Evolutionary conservation across 768 basidiomycete species (phyloP).

Genomic region (Multifurca ochricompacta): DNA sequence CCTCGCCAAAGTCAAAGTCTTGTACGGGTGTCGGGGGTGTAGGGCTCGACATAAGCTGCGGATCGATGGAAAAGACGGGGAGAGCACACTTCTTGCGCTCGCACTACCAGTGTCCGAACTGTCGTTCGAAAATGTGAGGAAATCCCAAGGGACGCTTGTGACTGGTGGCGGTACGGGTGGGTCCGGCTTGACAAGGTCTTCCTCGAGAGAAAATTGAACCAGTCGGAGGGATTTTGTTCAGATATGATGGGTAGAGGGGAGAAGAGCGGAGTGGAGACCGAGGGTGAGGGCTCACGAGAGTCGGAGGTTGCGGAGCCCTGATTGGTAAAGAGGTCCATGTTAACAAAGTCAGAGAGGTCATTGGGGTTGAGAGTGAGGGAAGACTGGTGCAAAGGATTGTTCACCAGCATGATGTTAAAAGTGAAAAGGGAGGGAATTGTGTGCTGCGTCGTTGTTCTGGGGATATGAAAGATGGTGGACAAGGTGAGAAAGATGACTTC

Average conservation of each 20-base stretch:
- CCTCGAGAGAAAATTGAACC: conserved; percentile 28
- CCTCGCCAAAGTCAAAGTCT: conserved; percentile 33
- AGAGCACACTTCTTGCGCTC: conserved; percentile 17
- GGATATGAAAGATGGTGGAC: conserved; percentile 9
- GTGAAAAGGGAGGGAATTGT: background rate
- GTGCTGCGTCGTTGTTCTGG: background rate
- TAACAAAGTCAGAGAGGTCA: conserved; percentile 21
- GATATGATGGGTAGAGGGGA: conserved; percentile 17
- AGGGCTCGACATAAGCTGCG: conserved; percentile 66
- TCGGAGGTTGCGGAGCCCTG: conserved; percentile 13
- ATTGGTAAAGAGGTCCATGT: conserved; percentile 17
- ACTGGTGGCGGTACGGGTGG: conserved; percentile 24
- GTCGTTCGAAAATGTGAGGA: conserved; percentile 31
- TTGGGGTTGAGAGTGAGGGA: conserved; percentile 1
- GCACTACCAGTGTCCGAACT: conserved; percentile 22
- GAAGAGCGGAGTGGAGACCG: conserved; percentile 15
- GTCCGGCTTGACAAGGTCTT: conserved; percentile 28
- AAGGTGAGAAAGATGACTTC: conserved; percentile 9
- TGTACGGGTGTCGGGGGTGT: conserved; percentile 35
- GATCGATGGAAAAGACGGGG: conserved; percentile 52
- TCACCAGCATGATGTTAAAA: conserved; percentile 13
- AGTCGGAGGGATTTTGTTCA: conserved; percentile 12
- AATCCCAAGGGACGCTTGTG: conserved; percentile 31
- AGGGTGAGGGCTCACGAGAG: conserved; percentile 21
- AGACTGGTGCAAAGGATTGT: conserved; percentile 9